Percentiles rank a stretch among this genome's conserved stretches.
These are phyloP conservation scores for Phlyctochytrium arcticum DNA, from an alignment of 192 early-diverging fungal species.

Conservation along the genomic window DNA sequence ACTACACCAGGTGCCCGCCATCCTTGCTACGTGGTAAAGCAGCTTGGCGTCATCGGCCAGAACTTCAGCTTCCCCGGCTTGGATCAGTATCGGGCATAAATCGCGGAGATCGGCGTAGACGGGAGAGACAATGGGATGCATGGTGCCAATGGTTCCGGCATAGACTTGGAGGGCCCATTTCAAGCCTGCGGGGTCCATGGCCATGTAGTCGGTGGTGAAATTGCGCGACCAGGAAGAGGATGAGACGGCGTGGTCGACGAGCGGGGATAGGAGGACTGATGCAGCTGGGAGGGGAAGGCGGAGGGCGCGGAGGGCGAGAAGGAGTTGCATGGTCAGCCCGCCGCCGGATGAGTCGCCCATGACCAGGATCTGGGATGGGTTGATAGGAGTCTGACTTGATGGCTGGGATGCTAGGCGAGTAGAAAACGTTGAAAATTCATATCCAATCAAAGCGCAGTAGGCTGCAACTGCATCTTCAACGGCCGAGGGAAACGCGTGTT, in stretches of 20 bases:
- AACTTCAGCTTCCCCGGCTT: constrained; percentile 43
- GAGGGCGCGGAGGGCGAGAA: constrained; percentile 25
- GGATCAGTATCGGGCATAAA: constrained; percentile 37
- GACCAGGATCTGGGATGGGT: constrained; percentile 37
- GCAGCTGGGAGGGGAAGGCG: constrained; percentile 51
- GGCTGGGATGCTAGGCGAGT: too few relatives aligned
- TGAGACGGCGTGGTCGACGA: constrained; percentile 51
- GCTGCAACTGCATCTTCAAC: constrained; percentile 77
- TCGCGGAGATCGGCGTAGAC: constrained; percentile 32
- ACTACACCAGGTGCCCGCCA: constrained; percentile 3
- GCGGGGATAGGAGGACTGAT: constrained; percentile 57
- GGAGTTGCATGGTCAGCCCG: constrained; percentile 44
- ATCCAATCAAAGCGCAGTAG: constrained; percentile 60
- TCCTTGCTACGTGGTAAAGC: neutral
- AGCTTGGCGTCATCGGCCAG: constrained; percentile 34
- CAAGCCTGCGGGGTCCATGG: constrained; percentile 35
- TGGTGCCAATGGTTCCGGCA: constrained; percentile 1
- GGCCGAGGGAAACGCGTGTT: constrained; percentile 74
- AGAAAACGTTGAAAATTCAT: constrained; percentile 5
- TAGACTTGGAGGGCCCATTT: constrained; percentile 30
- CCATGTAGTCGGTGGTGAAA: constrained; percentile 27
- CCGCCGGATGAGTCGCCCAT: constrained; percentile 50
- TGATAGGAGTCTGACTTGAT: neutral
- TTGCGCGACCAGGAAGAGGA: constrained; percentile 38
- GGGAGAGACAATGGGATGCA: constrained; percentile 41